Conservation (phyloP, 2,329 filamentous ascomycete species). For the Camillea tinctor region DNA sequence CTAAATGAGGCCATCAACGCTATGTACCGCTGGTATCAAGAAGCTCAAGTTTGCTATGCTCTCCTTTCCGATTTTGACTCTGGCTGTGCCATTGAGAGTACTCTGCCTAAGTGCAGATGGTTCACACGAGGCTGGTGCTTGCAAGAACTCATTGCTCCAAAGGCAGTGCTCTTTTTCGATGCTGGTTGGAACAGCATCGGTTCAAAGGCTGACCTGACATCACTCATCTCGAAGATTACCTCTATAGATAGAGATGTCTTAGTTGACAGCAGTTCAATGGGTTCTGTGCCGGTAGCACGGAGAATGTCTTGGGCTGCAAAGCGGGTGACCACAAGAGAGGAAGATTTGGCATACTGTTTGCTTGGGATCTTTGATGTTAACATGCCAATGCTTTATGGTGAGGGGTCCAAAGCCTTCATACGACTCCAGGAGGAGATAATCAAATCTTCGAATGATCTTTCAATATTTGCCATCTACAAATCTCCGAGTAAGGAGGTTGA, state of each 20-base stretch:
- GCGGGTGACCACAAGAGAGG: background rate
- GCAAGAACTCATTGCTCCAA: background rate
- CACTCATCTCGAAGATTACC: background rate
- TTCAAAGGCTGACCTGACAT: background rate
- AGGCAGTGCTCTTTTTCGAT: background rate
- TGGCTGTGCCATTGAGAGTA: background rate
- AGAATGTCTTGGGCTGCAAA: background rate
- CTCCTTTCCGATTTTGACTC: background rate
- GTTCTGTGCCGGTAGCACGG: background rate
- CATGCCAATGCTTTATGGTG: slow-evolving; percentile 3
- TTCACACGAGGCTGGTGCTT: slow-evolving; percentile 1
- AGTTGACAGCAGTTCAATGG: background rate
- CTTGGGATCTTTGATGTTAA: slow-evolving; percentile 2
- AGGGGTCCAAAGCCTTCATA: background rate
- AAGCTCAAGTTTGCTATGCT: background rate
- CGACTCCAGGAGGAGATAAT: slow-evolving; percentile 5
- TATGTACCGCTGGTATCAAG: slow-evolving; percentile 2
- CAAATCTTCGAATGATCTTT: background rate
- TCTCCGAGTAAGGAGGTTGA: too few species aligned
- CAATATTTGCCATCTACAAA: background rate
- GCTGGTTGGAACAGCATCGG: background rate
- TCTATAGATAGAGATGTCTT: background rate
- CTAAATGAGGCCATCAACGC: slow-evolving; percentile 1
- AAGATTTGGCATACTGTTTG: slow-evolving; percentile 2
- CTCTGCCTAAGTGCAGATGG: background rate